Evolutionary conservation across 176 grass and related monocot genomes (phyloP).

Genomic region (Phragmites australis): DNA sequence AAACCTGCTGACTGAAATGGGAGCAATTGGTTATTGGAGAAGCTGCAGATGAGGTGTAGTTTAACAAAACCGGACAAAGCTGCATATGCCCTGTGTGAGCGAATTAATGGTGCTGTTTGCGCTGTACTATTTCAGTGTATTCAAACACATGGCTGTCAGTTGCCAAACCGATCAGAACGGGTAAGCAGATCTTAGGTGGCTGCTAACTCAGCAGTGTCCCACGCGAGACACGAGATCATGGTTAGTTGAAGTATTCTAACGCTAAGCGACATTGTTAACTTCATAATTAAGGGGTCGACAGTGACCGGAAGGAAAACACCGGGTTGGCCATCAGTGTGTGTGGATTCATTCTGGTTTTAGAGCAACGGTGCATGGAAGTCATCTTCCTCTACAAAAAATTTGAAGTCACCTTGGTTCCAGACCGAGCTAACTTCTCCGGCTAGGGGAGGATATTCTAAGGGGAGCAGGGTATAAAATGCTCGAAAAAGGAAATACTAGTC

Average conservation of each 20-base stretch:
- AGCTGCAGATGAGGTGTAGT: not conserved
- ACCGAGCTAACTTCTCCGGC: conserved; percentile 7
- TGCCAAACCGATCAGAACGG: not conserved
- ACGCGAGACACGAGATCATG: conserved; percentile 35
- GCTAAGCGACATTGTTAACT: not conserved
- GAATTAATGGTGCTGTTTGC: not conserved
- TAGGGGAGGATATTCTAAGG: not conserved
- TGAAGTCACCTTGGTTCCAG: conserved; percentile 14
- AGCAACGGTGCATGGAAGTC: not conserved
- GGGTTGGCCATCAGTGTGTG: conserved; percentile 26
- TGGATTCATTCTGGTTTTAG: not conserved
- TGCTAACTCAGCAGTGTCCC: conserved; percentile 23
- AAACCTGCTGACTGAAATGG: conserved; percentile 28
- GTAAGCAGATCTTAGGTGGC: not conserved
- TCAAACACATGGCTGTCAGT: conserved; percentile 12
- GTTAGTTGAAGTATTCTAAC: conserved; percentile 9
- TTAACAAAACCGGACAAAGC: not conserved
- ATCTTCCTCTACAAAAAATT: not conserved
- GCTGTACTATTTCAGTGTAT: conserved; percentile 20
- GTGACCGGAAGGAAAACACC: conserved; percentile 5
- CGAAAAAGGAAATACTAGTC: not conserved
- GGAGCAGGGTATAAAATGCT: not conserved
- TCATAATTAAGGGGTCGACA: not conserved
- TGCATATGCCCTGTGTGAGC: not conserved
- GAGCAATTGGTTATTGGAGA: not conserved